Conservation (phyloP, 140 eudicot species). For the Senecio squalidus region DNA sequence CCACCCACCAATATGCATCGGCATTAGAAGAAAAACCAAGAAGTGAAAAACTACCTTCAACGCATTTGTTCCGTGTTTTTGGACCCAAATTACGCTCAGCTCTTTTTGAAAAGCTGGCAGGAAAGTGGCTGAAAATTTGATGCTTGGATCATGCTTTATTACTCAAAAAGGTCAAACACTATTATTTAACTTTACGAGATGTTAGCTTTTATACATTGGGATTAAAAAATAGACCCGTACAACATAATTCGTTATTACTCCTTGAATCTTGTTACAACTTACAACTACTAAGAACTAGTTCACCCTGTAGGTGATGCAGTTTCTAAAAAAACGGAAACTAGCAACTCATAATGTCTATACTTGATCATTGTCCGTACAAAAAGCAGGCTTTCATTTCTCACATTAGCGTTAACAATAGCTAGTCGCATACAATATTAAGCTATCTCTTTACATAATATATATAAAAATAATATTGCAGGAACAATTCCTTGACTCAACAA, state of each 20-base stretch:
- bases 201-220: background rate
- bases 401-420: constrained; percentile 17
- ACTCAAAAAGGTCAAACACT: too few relatives aligned
- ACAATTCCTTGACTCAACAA: constrained; percentile 16
- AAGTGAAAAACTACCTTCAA: background rate
- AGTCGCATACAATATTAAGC: constrained; percentile 33
- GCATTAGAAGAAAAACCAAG: background rate
- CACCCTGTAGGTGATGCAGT: too few relatives aligned
- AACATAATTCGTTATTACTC: constrained; percentile 1
- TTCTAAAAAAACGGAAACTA: constrained; percentile 2
- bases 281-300: background rate
- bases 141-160: too few relatives aligned
- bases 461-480: constrained; percentile 25
- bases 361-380: constrained; percentile 16
- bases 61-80: background rate
- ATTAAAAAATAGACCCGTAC: background rate
- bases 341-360: constrained; percentile 9
- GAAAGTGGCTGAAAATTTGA: too few relatives aligned
- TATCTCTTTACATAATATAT: constrained; percentile 35
- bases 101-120: too few relatives aligned
- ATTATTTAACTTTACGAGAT: background rate
- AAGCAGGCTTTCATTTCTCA: constrained; percentile 22
- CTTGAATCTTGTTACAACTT: background rate
- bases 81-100: too few relatives aligned
- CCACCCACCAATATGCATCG: background rate